These are phyloP conservation scores for Hericium rajendrae DNA, from an alignment of 768 basidiomycete species.

Conservation along the genomic window DNA sequence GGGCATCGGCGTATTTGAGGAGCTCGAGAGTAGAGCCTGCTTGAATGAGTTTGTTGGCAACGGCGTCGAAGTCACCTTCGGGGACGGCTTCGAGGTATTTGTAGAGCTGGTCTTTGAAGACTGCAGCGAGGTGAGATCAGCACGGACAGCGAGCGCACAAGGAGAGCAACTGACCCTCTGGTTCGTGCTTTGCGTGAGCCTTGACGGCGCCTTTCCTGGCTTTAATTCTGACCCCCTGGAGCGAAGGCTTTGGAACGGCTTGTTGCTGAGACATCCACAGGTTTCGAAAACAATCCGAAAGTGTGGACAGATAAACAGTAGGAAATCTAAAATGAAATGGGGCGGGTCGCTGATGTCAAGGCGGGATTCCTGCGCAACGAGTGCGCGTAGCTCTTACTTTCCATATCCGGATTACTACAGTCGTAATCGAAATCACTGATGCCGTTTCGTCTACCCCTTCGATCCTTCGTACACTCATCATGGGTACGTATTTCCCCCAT, in stretches of 20 bases:
- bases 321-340: no score
- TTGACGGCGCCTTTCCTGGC: constrained; percentile 89
- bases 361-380: no score
- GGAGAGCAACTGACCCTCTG: constrained; percentile 38
- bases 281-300: constrained; percentile 27
- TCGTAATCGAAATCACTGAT: no score
- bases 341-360: no score
- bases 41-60: constrained; percentile 76
- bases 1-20: constrained; percentile 93
- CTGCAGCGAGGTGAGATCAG: constrained; percentile 27
- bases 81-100: constrained; percentile 82
- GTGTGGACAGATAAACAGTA: constrained; percentile 9
- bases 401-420: no score
- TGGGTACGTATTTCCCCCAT: neutral
- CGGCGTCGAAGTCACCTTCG: constrained; percentile 72
- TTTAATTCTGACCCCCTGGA: constrained; percentile 89
- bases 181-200: constrained; percentile 91
- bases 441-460: neutral
- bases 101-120: constrained; percentile 89
- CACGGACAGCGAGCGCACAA: constrained; percentile 2
- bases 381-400: no score
- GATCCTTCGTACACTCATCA: neutral
- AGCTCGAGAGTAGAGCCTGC: constrained; percentile 91
- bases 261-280: constrained; percentile 91
- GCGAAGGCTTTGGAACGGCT: constrained; percentile 76